Base-by-base conservation (phyloP, 768 basidiomycete genomes). In the Naganishia antarctica region DNA sequence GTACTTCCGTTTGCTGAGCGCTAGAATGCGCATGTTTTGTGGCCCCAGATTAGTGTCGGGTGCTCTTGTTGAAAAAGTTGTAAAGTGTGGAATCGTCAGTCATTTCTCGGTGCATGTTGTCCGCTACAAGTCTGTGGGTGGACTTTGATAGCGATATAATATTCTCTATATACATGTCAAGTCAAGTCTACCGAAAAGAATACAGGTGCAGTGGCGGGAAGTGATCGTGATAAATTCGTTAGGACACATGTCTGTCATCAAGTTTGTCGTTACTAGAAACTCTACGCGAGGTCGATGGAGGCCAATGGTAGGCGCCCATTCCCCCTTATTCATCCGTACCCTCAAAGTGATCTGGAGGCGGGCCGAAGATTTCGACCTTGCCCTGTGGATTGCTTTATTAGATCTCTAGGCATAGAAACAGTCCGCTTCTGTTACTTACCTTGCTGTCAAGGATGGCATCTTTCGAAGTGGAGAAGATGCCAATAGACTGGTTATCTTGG, bases 381-480 rank as follows among this genome's bases (percentile, higher is more conserved):
- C 76, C 77, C 73, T 75, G 50, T 13, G 2, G 16, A 32, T 16
- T 7, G 8, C 13, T 32, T 15, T 21, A 47, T 26, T 11, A 5
- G 16, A 29, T 32, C 26, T 4, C 12, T 44, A 21, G 6, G 11
- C n/a, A 9, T 44, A 18, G 9, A 44, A 16, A 7, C 16, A 7
- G 7, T 8, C 8, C 43, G 6, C n/a, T 21, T 6, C 11, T 12
- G 8, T n/a, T 9, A 62, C 71, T 61, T 51, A 73, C 76, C 69
- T 73, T 72, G 25, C 65, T 62, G 51, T 68, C 69, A 41, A 78
- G 37, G 16, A 69, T 72, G 31, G 87, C 86, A 57, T 82, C 80
- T 63, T 78, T 73, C 37, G 74, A 75, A 28, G 81, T 83, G 23
- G 81, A 83, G 65, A 79, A 72, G 29, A 90, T 82, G 2, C 84